Conservation (phyloP, 164 flowering plant species). For the Vitis rupestris region DNA sequence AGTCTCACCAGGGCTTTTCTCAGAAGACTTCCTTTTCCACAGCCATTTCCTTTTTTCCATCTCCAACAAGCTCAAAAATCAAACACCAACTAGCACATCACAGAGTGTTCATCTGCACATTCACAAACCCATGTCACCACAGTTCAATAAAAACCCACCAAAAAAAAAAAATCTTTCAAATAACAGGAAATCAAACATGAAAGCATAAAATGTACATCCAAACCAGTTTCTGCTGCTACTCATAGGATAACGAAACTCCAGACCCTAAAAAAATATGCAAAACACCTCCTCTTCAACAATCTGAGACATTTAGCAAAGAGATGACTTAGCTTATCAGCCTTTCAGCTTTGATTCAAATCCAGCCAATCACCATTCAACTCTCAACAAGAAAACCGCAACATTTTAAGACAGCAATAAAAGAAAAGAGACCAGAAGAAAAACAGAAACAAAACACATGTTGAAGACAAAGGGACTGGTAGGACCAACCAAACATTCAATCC, state of each 20-base stretch:
- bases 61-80: neutral
- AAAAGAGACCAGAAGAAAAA: neutral
- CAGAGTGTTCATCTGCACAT: conserved; percentile 25
- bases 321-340: conserved; percentile 27
- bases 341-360: conserved; percentile 50
- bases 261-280: conserved; percentile 7
- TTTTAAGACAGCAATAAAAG: neutral
- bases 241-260: neutral
- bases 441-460: neutral
- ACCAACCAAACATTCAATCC: conserved; percentile 5
- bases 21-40: conserved; percentile 35
- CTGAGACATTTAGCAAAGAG: conserved; percentile 12
- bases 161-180: neutral
- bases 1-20: conserved; percentile 31
- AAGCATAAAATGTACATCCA: neutral
- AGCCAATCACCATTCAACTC: conserved; percentile 30
- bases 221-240: neutral
- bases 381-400: conserved; percentile 18
- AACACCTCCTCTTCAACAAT: neutral
- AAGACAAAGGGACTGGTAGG: conserved; percentile 3
- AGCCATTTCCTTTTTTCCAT: conserved; percentile 38
- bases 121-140: conserved; percentile 3
- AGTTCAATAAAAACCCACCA: neutral
- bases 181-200: neutral
- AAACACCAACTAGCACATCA: conserved; percentile 15